phyloP scores from a whole-genome alignment of 306 rosid genomes.

The Glycyrrhiza uralensis region DNA sequence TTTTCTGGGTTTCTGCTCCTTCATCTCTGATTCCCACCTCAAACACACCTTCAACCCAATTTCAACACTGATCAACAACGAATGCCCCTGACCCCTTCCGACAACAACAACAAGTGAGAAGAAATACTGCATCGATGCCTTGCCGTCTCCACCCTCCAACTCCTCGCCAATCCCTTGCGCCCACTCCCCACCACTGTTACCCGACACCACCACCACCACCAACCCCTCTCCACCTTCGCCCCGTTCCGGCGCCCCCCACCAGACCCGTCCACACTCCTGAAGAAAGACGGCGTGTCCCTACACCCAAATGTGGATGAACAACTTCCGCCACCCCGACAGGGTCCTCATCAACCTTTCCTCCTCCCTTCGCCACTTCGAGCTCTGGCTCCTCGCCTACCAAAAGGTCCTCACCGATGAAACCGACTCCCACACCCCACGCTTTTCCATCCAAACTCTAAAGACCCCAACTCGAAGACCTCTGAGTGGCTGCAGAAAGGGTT shows the following conservation, averaged over 20 bases:
- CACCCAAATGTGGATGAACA: conserved; percentile 79
- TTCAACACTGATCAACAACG: not conserved
- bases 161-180: conserved; percentile 27
- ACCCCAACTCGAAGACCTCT: conserved; percentile 64
- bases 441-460: conserved; percentile 45
- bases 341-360: conserved; percentile 56
- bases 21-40: not conserved
- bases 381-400: conserved; percentile 91
- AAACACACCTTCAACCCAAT: no score
- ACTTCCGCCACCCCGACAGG: conserved; percentile 65
- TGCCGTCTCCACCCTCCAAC: conserved; percentile 41
- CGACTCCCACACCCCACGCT: conserved; percentile 75
- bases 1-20: not conserved
- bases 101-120: not conserved
- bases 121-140: conserved; percentile 69
- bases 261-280: conserved; percentile 60
- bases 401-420: conserved; percentile 77
- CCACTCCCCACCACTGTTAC: conserved; percentile 13
- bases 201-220: conserved; percentile 22
- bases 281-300: conserved; percentile 70
- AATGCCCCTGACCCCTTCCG: conserved; percentile 26
- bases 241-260: conserved; percentile 43
- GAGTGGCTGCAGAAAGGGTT: no score
- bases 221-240: conserved; percentile 35
- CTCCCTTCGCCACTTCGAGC: conserved; percentile 68